phyloP scores from a whole-genome alignment of 345 rosid species.

The Combretum micranthum region DNA sequence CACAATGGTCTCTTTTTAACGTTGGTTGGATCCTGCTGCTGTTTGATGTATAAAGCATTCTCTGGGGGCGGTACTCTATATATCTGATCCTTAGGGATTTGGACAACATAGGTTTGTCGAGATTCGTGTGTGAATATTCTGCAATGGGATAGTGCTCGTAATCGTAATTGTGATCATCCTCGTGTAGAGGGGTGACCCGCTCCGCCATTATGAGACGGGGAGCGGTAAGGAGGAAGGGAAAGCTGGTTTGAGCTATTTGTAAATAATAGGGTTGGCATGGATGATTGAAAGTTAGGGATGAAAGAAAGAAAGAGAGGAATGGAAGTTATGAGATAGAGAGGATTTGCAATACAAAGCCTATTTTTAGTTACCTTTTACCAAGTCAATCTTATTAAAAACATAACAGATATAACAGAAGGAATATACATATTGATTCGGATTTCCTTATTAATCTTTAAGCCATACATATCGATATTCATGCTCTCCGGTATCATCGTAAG shows the following conservation, averaged over 20 bases:
- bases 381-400: no score
- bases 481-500: no score
- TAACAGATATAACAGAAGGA: no score
- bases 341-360: no score
- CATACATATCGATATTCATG: no score
- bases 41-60: slow-evolving; percentile 41
- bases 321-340: no score
- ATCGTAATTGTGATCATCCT: not conserved
- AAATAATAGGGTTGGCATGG: slow-evolving; percentile 2
- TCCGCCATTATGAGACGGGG: slow-evolving; percentile 50
- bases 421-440: no score
- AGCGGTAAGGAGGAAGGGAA: slow-evolving; percentile 27
- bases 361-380: no score
- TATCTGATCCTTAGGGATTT: slow-evolving; percentile 62
- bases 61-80: slow-evolving; percentile 56
- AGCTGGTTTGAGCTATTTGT: slow-evolving; percentile 4
- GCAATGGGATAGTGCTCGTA: not conserved
- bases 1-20: not conserved
- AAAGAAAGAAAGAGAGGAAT: not conserved
- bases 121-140: slow-evolving; percentile 1
- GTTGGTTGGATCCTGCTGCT: slow-evolving; percentile 16
- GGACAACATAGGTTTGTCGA: slow-evolving; percentile 43
- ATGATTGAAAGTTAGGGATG: slow-evolving; percentile 1
- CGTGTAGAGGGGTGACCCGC: slow-evolving; percentile 31
- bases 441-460: no score